A percentile compares a stretch with the other conserved stretches of the same genome.
phyloP scores from a whole-genome alignment of 768 basidiomycete species.

The Tephrocybe sp. region DNA sequence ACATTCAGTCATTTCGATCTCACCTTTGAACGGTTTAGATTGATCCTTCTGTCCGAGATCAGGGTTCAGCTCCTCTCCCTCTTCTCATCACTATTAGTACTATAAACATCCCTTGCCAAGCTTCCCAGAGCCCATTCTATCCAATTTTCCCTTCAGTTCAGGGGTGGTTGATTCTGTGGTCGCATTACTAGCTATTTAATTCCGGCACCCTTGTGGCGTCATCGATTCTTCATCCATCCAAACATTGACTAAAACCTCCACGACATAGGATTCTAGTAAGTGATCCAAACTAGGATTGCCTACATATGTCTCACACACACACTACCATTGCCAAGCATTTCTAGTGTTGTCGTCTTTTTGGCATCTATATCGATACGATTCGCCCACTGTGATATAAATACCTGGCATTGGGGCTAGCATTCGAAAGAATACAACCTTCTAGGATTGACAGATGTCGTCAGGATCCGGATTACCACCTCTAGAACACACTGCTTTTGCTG shows the following conservation, averaged over 20 bases:
- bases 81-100: not conserved
- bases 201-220: not conserved
- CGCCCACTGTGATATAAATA: not conserved
- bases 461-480: constrained; percentile 32
- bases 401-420: not conserved
- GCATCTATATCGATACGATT: constrained; percentile 16
- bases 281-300: not conserved
- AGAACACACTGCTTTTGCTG: constrained; percentile 44
- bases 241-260: not conserved
- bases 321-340: constrained; percentile 3
- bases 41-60: constrained; percentile 15
- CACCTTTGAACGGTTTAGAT: constrained; percentile 12
- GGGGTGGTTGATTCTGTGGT: no score
- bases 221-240: not conserved
- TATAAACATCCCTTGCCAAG: no score
- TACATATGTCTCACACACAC: constrained; percentile 2
- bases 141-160: no score
- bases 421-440: not conserved
- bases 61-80: not conserved
- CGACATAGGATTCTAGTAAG: not conserved
- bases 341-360: not conserved
- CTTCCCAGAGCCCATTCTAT: no score
- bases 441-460: constrained; percentile 30
- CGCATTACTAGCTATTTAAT: no score
- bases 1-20: constrained; percentile 10